Evolutionary conservation across 129 eudicot species (phyloP).

Genomic region (Helianthus tuberosus): DNA sequence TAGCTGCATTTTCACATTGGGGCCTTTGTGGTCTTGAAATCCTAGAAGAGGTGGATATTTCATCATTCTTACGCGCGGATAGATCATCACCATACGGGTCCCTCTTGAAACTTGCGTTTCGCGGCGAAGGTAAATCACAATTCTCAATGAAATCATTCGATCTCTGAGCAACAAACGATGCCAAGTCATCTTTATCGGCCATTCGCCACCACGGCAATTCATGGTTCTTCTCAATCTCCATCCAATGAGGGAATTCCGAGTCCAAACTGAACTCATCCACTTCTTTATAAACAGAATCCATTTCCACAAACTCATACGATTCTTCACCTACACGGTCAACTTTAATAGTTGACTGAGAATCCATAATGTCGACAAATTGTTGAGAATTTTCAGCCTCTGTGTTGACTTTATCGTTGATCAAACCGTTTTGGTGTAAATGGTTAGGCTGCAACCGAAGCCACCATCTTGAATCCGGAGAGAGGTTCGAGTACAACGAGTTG

Average conservation of each 20-base stretch:
- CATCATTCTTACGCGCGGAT: slow-evolving; percentile 26
- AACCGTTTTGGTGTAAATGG: slow-evolving; percentile 48
- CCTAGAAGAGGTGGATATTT: slow-evolving; percentile 25
- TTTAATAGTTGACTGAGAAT: slow-evolving; percentile 40
- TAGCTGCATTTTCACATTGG: slow-evolving; percentile 25
- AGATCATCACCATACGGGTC: slow-evolving; percentile 22
- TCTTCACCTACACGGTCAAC: slow-evolving; percentile 38
- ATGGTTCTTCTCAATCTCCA: slow-evolving; percentile 48
- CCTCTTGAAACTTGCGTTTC: slow-evolving; percentile 38
- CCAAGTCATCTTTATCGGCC: slow-evolving; percentile 78
- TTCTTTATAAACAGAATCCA: slow-evolving; percentile 47
- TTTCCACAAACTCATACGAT: slow-evolving; percentile 54
- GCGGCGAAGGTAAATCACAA: slow-evolving; percentile 92
- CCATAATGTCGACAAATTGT: slow-evolving; percentile 46
- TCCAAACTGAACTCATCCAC: slow-evolving; percentile 47
- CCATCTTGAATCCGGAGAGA: slow-evolving; percentile 76
- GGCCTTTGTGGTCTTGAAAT: slow-evolving; percentile 25
- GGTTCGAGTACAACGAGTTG: slow-evolving; percentile 49
- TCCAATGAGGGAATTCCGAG: slow-evolving; percentile 57
- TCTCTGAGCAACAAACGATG: slow-evolving; percentile 71
- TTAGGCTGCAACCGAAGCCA: slow-evolving; percentile 82
- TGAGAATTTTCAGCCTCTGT: slow-evolving; percentile 34
- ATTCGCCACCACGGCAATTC: slow-evolving; percentile 87
- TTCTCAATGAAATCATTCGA: slow-evolving; percentile 70
- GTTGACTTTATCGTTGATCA: slow-evolving; percentile 41